phyloP scores from a whole-genome alignment of 2,329 filamentous ascomycete genomes.

The Seiridium cupressi region DNA sequence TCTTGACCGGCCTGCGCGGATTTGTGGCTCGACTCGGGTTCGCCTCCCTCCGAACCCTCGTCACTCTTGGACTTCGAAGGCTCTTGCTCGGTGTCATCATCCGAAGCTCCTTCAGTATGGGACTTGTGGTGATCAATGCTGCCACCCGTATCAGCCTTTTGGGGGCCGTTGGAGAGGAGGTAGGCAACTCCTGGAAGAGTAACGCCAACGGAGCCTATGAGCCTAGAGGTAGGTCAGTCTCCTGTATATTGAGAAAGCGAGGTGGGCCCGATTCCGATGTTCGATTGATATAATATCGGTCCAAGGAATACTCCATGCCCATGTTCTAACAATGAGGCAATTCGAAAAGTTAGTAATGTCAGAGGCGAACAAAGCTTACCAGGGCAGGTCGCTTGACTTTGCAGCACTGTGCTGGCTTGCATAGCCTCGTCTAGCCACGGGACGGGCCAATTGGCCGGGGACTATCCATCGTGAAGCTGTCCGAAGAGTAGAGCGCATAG shows the following conservation, averaged over 20 bases:
- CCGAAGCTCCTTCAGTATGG: too few relatives aligned
- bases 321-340: background rate
- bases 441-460: slow-evolving; percentile 4
- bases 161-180: slow-evolving; percentile 13
- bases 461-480: slow-evolving; percentile 8
- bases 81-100: background rate
- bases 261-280: too few relatives aligned
- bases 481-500: slow-evolving; percentile 15
- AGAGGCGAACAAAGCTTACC: slow-evolving; percentile 16
- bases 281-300: too few relatives aligned
- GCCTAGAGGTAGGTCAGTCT: slow-evolving; percentile 14
- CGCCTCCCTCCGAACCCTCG: background rate
- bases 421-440: slow-evolving; percentile 13
- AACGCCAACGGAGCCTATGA: slow-evolving; percentile 18
- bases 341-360: too few relatives aligned
- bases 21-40: background rate
- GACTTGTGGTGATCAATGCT: background rate
- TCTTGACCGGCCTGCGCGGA: slow-evolving; percentile 12
- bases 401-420: slow-evolving; percentile 12
- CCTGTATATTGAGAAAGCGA: background rate
- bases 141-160: background rate
- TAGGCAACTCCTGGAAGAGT: slow-evolving; percentile 18
- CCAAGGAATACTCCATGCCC: background rate
- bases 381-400: slow-evolving; percentile 25
- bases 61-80: background rate